Conservation (phyloP, 345 rosid genomes). For the Odontarrhena argentea region DNA sequence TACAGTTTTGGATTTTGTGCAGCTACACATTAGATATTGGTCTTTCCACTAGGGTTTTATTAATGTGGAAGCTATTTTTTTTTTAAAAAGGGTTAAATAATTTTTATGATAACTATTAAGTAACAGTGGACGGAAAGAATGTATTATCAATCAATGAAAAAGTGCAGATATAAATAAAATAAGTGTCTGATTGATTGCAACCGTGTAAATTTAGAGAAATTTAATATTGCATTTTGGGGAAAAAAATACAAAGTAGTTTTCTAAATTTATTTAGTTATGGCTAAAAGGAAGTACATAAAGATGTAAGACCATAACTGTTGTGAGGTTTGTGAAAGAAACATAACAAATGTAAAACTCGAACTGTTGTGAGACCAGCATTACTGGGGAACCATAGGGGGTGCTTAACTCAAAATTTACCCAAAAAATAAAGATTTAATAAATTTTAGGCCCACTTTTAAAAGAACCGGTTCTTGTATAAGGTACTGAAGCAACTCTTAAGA, state of each 20-base stretch:
- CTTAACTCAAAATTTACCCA: no score
- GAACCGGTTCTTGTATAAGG: no score
- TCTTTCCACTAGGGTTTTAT: slow-evolving; percentile 12
- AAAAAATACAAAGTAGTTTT: not conserved
- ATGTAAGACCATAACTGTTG: not conserved
- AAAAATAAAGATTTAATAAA: no score
- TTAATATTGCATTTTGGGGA: not conserved
- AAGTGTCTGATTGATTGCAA: slow-evolving; percentile 3
- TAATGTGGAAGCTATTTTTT: not conserved
- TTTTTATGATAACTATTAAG: slow-evolving; percentile 8
- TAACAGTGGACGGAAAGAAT: not conserved
- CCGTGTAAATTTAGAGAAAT: not conserved
- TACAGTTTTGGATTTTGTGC: slow-evolving; percentile 27
- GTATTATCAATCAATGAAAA: slow-evolving; percentile 3
- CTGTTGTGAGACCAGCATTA: no score
- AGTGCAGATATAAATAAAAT: slow-evolving; percentile 9
- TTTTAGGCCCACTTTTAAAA: no score
- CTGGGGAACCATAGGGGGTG: no score
- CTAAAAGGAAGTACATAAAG: not conserved
- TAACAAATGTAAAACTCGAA: no score
- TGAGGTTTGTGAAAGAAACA: not conserved
- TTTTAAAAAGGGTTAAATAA: not conserved
- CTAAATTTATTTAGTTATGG: not conserved
- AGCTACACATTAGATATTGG: slow-evolving; percentile 9
- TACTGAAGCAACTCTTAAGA: no score